Conservation (phyloP, 2,329 filamentous ascomycete genomes). For the Botrytis porri region DNA sequence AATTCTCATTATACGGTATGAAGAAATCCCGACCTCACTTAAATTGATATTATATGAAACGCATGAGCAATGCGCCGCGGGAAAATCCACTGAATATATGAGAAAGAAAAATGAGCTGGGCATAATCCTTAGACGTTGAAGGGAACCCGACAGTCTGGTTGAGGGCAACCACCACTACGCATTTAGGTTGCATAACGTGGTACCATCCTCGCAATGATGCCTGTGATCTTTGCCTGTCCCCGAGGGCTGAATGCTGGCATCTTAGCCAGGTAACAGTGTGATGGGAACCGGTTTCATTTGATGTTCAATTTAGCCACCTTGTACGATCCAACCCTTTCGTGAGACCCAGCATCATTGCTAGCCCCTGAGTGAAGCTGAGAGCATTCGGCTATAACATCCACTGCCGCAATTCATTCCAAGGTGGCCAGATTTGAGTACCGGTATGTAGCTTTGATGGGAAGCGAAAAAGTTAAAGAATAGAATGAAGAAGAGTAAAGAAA, state of each 20-base stretch:
- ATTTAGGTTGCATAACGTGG: background rate
- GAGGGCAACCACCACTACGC: background rate
- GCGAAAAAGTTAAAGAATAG: background rate
- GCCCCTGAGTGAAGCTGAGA: background rate
- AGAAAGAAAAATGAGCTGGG: background rate
- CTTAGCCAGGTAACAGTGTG: background rate
- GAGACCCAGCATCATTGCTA: background rate
- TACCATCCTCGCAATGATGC: background rate
- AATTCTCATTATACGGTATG: background rate
- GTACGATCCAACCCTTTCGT: background rate
- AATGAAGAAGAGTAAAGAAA: background rate
- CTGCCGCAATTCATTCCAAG: accelerated
- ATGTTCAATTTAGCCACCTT: background rate
- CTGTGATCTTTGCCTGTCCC: background rate
- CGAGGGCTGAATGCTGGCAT: background rate
- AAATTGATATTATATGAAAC: background rate
- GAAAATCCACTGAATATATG: background rate
- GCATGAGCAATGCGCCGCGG: background rate
- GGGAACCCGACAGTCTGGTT: background rate
- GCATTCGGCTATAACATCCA: background rate
- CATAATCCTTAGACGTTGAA: background rate
- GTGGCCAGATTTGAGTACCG: background rate
- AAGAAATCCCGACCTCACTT: no score
- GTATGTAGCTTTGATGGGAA: background rate
- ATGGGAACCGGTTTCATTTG: background rate